Conservation (phyloP, 1,139 yeast genomes). For the Scheffersomyces segobiensis region DNA sequence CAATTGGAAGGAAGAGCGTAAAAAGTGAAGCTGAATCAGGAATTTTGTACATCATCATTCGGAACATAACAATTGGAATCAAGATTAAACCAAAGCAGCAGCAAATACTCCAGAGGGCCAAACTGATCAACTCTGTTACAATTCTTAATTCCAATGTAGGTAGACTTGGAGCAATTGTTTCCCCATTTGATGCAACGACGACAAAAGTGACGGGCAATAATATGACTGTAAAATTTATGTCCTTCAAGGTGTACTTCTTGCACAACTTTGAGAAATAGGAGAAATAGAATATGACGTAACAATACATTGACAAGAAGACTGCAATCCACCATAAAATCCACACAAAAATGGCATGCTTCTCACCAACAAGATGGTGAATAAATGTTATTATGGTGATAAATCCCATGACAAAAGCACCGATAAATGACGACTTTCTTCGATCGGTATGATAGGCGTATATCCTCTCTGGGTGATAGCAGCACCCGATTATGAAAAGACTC, state of each 20-base stretch:
- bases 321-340: slow-evolving; percentile 75
- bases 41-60: slow-evolving; percentile 56
- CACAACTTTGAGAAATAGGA: slow-evolving; percentile 10
- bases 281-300: slow-evolving; percentile 12
- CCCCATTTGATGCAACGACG: slow-evolving; percentile 71
- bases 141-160: slow-evolving; percentile 44
- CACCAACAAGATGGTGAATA: slow-evolving; percentile 37
- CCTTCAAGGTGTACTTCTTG: slow-evolving; percentile 2
- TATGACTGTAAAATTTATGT: slow-evolving; percentile 13
- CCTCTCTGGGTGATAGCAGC: slow-evolving; percentile 35
- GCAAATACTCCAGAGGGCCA: slow-evolving; percentile 69
- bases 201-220: slow-evolving; percentile 77
- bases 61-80: slow-evolving; percentile 54
- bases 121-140: slow-evolving; percentile 54
- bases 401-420: slow-evolving; percentile 88
- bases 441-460: slow-evolving; percentile 39
- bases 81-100: slow-evolving; percentile 59
- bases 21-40: slow-evolving; percentile 52
- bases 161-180: slow-evolving; percentile 45
- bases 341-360: slow-evolving; percentile 32
- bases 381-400: slow-evolving; percentile 62
- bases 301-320: slow-evolving; percentile 47
- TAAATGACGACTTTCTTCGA: slow-evolving; percentile 53
- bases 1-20: slow-evolving; percentile 62
- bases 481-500: slow-evolving; percentile 35